A percentile compares a stretch with the other conserved stretches of the same genome.
These are phyloP conservation scores for Calonectria fujianensis DNA, from an alignment of 2,329 filamentous ascomycete genomes.

Conservation along the genomic window DNA sequence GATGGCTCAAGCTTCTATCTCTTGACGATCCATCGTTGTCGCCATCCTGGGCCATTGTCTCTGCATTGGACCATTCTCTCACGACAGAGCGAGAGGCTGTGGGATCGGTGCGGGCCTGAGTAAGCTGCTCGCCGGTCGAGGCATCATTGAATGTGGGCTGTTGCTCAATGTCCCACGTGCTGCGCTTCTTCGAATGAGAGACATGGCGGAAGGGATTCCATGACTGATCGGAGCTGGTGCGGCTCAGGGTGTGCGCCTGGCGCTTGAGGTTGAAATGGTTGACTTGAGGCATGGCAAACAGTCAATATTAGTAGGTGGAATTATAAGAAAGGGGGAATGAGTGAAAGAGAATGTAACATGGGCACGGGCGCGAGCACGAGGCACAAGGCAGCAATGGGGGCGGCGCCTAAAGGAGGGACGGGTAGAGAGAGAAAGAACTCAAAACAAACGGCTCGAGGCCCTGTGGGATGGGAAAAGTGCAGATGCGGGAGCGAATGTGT, in stretches of 20 bases:
- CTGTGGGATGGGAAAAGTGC: constrained; percentile 2
- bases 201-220: constrained; percentile 69
- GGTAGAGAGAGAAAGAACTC: not conserved
- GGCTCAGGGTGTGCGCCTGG: constrained; percentile 65
- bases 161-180: constrained; percentile 63
- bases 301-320: constrained; percentile 17
- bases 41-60: constrained; percentile 49
- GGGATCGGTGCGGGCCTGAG: constrained; percentile 61
- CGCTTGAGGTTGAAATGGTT: constrained; percentile 68
- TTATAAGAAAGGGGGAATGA: not conserved
- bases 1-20: constrained; percentile 45
- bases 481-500: not conserved
- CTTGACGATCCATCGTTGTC: constrained; percentile 50
- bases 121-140: constrained; percentile 55
- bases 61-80: constrained; percentile 53
- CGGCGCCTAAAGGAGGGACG: constrained; percentile 37
- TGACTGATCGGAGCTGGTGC: constrained; percentile 60
- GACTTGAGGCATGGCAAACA: constrained; percentile 59
- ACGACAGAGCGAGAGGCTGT: constrained; percentile 46
- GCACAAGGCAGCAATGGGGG: not conserved
- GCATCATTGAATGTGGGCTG: constrained; percentile 51
- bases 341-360: constrained; percentile 4
- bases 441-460: not conserved
- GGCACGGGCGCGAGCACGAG: not conserved
- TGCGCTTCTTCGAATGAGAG: constrained; percentile 47